Conservation (phyloP, 441 rosid genomes). For the Adansonia madagascariensis region DNA sequence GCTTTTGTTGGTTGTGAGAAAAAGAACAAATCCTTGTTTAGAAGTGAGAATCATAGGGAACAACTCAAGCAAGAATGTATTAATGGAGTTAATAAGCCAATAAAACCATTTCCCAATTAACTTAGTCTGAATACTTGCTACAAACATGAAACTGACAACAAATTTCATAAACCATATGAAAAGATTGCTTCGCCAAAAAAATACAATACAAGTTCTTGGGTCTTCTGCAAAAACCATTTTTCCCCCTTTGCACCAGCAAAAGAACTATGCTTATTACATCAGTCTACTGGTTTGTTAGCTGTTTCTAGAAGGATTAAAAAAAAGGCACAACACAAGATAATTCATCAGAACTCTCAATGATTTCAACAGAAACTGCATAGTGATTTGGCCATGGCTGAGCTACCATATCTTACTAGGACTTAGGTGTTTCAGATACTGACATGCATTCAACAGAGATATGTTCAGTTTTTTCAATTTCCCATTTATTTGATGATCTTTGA, state of each 20-base stretch:
- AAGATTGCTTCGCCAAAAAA: slow-evolving; percentile 5
- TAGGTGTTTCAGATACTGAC: too few relatives aligned
- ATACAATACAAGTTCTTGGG: not conserved
- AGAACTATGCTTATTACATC: not conserved
- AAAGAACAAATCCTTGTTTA: slow-evolving; percentile 3
- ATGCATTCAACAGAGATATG: too few relatives aligned
- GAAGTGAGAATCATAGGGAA: not conserved
- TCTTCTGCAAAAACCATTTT: not conserved
- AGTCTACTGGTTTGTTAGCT: not conserved
- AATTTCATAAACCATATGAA: not conserved
- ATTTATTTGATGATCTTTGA: too few relatives aligned
- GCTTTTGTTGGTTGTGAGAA: slow-evolving; percentile 7
- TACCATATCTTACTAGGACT: too few relatives aligned
- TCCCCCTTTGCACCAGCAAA: not conserved
- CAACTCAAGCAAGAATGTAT: not conserved
- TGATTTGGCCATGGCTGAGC: too few relatives aligned
- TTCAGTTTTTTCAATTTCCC: too few relatives aligned
- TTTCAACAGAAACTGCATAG: too few relatives aligned
- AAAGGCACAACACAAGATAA: too few relatives aligned
- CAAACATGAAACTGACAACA: slow-evolving; percentile 8
- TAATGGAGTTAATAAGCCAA: not conserved
- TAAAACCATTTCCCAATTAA: slow-evolving; percentile 8
- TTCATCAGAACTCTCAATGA: too few relatives aligned
- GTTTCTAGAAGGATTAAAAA: not conserved
- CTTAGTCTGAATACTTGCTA: not conserved